Percentiles rank a stretch among this genome's conserved stretches.
Conservation (phyloP, 345 rosid genomes). For the Litchi chinensis region DNA sequence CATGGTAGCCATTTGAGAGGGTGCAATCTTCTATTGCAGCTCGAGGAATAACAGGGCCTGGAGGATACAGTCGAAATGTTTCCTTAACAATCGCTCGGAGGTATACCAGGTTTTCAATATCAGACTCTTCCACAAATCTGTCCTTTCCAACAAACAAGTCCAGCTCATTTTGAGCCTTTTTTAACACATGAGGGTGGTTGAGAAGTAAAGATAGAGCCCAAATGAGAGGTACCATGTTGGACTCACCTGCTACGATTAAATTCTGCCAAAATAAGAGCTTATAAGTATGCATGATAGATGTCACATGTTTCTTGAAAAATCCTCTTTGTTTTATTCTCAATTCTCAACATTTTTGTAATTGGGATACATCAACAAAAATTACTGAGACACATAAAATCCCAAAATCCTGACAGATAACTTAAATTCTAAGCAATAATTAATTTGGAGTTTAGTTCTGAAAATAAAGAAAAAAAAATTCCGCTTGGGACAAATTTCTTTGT, state of each 20-base stretch:
- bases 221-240: constrained; percentile 22
- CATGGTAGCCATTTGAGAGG: constrained; percentile 18
- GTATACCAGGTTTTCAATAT: constrained; percentile 23
- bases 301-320: background rate
- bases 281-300: background rate
- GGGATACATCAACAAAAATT: background rate
- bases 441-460: too few species aligned
- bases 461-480: too few species aligned
- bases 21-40: constrained; percentile 25
- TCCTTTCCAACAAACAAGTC: constrained; percentile 25
- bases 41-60: constrained; percentile 26
- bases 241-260: constrained; percentile 29
- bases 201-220: constrained; percentile 37
- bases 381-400: background rate
- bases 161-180: constrained; percentile 30
- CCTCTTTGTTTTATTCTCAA: background rate
- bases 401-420: background rate
- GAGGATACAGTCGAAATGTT: constrained; percentile 38
- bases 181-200: constrained; percentile 22
- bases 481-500: background rate
- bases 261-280: constrained; percentile 21
- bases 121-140: constrained; percentile 11
- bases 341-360: background rate
- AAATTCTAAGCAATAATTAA: background rate
- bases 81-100: constrained; percentile 41